Percentiles rank a stretch among this genome's conserved stretches.
phyloP scores from a whole-genome alignment of 352 stramenopile species.

The Phytophthora agathidicida region DNA sequence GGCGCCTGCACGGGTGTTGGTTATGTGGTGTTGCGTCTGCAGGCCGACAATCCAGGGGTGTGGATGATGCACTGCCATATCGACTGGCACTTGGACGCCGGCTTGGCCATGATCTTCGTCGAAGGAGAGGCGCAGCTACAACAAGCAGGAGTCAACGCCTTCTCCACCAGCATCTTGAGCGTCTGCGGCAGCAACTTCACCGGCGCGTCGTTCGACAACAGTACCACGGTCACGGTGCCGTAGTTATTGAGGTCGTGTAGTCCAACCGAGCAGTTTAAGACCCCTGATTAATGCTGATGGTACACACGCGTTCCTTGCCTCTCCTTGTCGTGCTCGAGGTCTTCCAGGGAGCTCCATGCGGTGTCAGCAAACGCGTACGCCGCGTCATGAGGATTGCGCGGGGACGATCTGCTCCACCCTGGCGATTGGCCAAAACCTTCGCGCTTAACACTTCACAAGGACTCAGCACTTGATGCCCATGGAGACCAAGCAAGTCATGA shows the following conservation, averaged over 20 bases:
- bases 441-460: constrained; percentile 19
- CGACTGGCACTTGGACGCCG: constrained; percentile 30
- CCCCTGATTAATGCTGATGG: not conserved
- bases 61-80: constrained; percentile 50
- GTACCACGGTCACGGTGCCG: constrained; percentile 9
- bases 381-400: constrained; percentile 21
- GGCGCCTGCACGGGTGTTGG: constrained; percentile 17
- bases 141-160: constrained; percentile 1
- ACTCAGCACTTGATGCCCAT: constrained; percentile 29
- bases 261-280: too few relatives aligned
- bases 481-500: constrained; percentile 23
- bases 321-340: not conserved
- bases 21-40: constrained; percentile 31
- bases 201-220: constrained; percentile 5
- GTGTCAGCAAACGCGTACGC: constrained; percentile 1
- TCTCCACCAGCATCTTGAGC: constrained; percentile 27
- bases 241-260: constrained; percentile 3
- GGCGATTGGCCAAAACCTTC: constrained; percentile 18
- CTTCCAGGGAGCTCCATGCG: not conserved
- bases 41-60: constrained; percentile 36
- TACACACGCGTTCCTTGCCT: not conserved
- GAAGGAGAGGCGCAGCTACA: constrained; percentile 25
- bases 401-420: not conserved
- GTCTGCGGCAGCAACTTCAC: constrained; percentile 30
- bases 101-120: constrained; percentile 40